phyloP scores from a whole-genome alignment of 768 basidiomycete genomes.

The Amanita thiersii region DNA sequence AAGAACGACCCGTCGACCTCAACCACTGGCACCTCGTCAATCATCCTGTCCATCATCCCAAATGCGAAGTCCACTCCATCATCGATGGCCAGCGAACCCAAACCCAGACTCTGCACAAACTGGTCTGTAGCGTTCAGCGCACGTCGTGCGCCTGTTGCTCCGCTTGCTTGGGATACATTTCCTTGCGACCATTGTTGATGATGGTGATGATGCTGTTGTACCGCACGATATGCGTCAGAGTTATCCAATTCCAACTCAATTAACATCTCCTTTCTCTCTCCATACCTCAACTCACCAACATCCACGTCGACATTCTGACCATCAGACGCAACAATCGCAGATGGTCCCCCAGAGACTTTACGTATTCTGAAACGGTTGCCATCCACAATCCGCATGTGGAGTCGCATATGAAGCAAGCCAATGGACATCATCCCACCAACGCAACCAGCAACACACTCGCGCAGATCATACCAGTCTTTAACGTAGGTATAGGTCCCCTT shows the following conservation, averaged over 20 bases:
- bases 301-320: constrained; percentile 95
- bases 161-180: constrained; percentile 10
- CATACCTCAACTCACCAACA: constrained; percentile 87
- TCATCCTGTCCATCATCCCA: constrained; percentile 94
- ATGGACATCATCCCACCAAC: constrained; percentile 97
- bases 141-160: constrained; percentile 16
- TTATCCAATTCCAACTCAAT: constrained; percentile 93
- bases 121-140: constrained; percentile 78
- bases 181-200: constrained; percentile 7
- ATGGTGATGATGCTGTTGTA: constrained; percentile 16
- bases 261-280: constrained; percentile 97
- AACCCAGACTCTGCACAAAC: constrained; percentile 80
- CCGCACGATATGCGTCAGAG: constrained; percentile 41
- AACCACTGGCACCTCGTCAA: constrained; percentile 94
- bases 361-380: constrained; percentile 85
- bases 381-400: constrained; percentile 92
- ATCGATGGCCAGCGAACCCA: constrained; percentile 66
- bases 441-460: constrained; percentile 87
- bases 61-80: constrained; percentile 71
- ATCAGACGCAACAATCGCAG: constrained; percentile 81
- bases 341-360: constrained; percentile 88
- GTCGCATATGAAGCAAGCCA: constrained; percentile 85
- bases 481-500: constrained; percentile 97
- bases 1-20: constrained; percentile 95
- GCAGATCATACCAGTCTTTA: constrained; percentile 95